Conservation (phyloP, 75 land plant genomes). For the Selaginella moellendorffii region DNA sequence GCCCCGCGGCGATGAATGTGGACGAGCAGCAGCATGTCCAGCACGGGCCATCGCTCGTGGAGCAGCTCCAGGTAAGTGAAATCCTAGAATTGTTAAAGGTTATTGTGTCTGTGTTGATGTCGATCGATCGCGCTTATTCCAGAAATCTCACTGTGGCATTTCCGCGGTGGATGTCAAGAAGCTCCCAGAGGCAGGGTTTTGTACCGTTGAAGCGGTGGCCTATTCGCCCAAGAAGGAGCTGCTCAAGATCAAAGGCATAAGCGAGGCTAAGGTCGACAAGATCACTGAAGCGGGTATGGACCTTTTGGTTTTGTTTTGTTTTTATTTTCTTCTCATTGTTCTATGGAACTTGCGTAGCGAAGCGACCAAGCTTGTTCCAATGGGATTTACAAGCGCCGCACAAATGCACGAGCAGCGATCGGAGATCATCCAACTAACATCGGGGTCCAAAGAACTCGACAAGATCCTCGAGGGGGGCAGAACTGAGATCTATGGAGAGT, state of each 20-base stretch:
- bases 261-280: constrained; percentile 90
- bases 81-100: no score
- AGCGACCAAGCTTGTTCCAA: constrained; percentile 91
- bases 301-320: no score
- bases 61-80: constrained; percentile 66
- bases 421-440: constrained; percentile 83
- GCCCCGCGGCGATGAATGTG: constrained; percentile 24
- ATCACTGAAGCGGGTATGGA: constrained; percentile 88
- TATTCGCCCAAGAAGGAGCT: constrained; percentile 89
- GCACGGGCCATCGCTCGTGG: constrained; percentile 75
- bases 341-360: no score
- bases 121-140: not conserved
- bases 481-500: constrained; percentile 91
- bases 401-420: constrained; percentile 85
- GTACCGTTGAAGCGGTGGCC: constrained; percentile 86
- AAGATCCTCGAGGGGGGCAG: constrained; percentile 83
- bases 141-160: constrained; percentile 52
- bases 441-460: constrained; percentile 91
- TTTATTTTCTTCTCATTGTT: no score
- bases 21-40: constrained; percentile 34
- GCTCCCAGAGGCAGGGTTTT: constrained; percentile 80
- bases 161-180: constrained; percentile 74
- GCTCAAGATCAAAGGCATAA: constrained; percentile 76
- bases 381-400: constrained; percentile 93
- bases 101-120: constrained; percentile 63